A percentile compares a stretch with the other conserved stretches of the same genome.
These are phyloP conservation scores for Cantharellus anzutake DNA, from an alignment of 768 basidiomycete genomes.

Conservation along the genomic window DNA sequence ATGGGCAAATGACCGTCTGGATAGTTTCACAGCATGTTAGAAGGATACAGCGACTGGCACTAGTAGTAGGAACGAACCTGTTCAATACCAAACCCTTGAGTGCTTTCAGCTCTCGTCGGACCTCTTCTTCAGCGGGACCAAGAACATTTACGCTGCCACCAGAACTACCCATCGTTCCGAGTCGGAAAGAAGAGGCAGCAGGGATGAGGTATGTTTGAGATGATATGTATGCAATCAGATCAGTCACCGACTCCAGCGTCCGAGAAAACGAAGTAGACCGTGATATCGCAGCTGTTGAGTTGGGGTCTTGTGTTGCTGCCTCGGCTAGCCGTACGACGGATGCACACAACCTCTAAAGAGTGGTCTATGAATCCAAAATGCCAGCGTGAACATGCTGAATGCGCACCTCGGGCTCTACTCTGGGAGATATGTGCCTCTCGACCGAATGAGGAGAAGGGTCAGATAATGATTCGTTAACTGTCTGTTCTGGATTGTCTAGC, in stretches of 20 bases:
- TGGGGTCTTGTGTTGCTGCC: neutral
- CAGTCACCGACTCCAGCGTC: neutral
- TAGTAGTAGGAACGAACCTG: neutral
- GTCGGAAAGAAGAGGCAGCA: neutral
- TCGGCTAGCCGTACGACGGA: neutral
- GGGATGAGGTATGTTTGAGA: slow-evolving; percentile 2
- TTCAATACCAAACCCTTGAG: slow-evolving; percentile 9
- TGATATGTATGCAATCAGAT: slow-evolving; percentile 6
- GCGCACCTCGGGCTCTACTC: neutral
- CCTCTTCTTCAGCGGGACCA: slow-evolving; percentile 8
- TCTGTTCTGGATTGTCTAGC: neutral
- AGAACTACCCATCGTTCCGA: neutral
- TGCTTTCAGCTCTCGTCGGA: slow-evolving; percentile 7
- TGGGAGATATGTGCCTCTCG: neutral
- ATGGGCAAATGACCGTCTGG: too few relatives aligned
- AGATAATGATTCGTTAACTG: neutral
- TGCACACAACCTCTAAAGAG: neutral
- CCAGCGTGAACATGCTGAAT: neutral
- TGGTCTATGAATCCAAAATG: neutral
- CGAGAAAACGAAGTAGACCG: neutral
- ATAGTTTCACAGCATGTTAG: too few relatives aligned
- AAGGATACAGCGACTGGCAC: too few relatives aligned
- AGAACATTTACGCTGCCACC: neutral
- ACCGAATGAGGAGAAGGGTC: neutral
- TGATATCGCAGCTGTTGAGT: neutral